Conservation (phyloP, 78 protist species). For the Dictyostelium purpureum region DNA sequence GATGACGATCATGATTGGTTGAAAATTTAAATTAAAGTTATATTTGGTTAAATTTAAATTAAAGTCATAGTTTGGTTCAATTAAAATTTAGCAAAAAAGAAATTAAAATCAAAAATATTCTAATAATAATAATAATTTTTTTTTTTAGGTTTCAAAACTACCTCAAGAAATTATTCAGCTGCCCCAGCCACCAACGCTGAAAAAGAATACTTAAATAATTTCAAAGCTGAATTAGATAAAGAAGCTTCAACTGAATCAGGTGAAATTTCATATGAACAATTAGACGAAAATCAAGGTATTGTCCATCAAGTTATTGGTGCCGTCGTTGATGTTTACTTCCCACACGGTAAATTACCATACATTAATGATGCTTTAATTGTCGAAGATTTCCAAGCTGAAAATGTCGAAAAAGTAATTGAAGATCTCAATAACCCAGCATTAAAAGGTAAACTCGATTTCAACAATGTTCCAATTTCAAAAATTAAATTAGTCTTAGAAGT, state of each 20-base stretch:
- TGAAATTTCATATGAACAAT: not conserved
- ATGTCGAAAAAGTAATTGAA: conserved; percentile 75
- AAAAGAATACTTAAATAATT: conserved; percentile 15
- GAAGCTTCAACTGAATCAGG: not conserved
- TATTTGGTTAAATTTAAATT: not conserved
- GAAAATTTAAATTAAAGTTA: not conserved
- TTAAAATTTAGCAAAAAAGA: not conserved
- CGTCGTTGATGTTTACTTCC: conserved; percentile 99
- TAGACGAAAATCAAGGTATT: conserved; percentile 65
- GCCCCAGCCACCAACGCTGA: conserved; percentile 11
- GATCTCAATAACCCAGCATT: conserved; percentile 75
- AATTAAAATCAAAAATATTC: not conserved
- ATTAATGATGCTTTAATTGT: conserved; percentile 97
- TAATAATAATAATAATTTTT: not conserved
- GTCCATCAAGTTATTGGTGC: conserved; percentile 98
- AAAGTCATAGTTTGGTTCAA: not conserved
- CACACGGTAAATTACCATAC: conserved; percentile 93
- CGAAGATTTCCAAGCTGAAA: conserved; percentile 55
- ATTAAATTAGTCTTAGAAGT: conserved; percentile 96
- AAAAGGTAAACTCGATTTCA: conserved; percentile 50
- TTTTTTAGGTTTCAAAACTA: conserved; percentile 4
- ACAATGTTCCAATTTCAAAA: conserved; percentile 46
- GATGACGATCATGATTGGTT: too few relatives aligned
- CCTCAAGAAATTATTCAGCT: not conserved
- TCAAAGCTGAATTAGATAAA: conserved; percentile 2